These are phyloP conservation scores for Nakazawaea laoshanensis DNA, from an alignment of 805 yeast genomes.

Conservation along the genomic window DNA sequence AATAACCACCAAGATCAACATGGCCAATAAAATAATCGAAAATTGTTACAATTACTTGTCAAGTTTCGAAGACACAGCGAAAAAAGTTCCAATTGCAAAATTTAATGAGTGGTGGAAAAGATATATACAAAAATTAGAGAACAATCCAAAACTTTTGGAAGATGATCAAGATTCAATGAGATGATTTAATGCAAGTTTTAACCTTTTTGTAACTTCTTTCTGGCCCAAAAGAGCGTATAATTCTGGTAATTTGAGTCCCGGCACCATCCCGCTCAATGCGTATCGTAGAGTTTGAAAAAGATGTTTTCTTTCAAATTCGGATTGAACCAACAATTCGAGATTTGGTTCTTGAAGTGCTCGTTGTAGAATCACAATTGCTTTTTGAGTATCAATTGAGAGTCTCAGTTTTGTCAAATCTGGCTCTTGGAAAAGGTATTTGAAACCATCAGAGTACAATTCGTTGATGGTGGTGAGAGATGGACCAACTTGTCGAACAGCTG, in stretches of 20 bases:
- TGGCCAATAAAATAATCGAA: conserved; percentile 83
- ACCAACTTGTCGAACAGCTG: conserved; percentile 35
- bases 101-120: conserved; percentile 96
- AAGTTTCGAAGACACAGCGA: conserved; percentile 74
- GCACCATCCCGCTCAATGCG: conserved; percentile 59
- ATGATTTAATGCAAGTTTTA: conserved; percentile 9
- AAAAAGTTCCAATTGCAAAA: conserved; percentile 78
- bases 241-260: conserved; percentile 62
- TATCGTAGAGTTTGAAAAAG: conserved; percentile 54
- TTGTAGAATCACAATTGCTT: conserved; percentile 7
- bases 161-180: conserved; percentile 15
- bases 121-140: conserved; percentile 64
- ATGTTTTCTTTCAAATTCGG: conserved; percentile 28
- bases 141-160: conserved; percentile 79
- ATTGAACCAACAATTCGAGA: conserved; percentile 12
- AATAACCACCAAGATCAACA: conserved; percentile 29
- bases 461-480: conserved; percentile 41
- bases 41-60: conserved; percentile 89
- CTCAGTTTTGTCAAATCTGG: conserved; percentile 21
- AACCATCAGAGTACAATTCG: conserved; percentile 38
- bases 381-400: conserved; percentile 11
- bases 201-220: conserved; percentile 23
- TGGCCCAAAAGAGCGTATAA: conserved; percentile 49
- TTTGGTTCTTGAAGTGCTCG: conserved; percentile 4
- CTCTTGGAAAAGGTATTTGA: conserved; percentile 38